Evolutionary conservation across 2,329 filamentous ascomycete species (phyloP), one percentile per base, ranked within the genome.

Genomic region (Paracoccidioides lutzii): DNA sequence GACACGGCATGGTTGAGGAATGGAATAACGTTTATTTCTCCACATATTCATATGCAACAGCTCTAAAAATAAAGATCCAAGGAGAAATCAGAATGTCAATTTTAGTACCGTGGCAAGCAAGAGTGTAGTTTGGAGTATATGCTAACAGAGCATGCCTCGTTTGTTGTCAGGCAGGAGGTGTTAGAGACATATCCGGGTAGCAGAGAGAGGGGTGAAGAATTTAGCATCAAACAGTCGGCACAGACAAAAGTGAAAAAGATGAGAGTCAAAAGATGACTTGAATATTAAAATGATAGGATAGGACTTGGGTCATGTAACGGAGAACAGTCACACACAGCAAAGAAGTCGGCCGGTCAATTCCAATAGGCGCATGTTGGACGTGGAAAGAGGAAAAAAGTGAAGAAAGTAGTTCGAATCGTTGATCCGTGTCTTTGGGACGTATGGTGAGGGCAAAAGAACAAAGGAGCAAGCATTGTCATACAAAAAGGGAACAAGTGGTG

Each of bases 401-500:
- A 52, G 38, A 33, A 52, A 52, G 37, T 52, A 40, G 37, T n/a
- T 40, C 35, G 22, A 52, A 41, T 32, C 6, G 5, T 22, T 52
- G 35, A 41, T 52, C 32, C 40, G 40, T 42, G 40, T 52, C 37
- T 52, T 37, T 9, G 9, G 10, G 40, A 58, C 22, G 59, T 57
- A 55, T 28, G 52, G 55, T 54, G 59, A 55, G 2, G 38, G 2
- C 33, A 30, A 40, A 50, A n/a, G 6, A 43, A 48, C 22, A 22
- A 22, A 22, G 22, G 22, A 22, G 22, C 22, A 22, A 22, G 22
- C 22, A 22, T 22, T 22, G 55, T 55, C 59, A 55, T 4, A 37
- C 5, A 9, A 7, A 4, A 44, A 10, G 57, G 53, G 41, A 55
- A 54, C 50, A 54, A 35, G 32, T 14, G 42, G 37, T 37, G 33